Conservation (phyloP, 2,329 filamentous ascomycete genomes). For the Nemania sp. region DNA sequence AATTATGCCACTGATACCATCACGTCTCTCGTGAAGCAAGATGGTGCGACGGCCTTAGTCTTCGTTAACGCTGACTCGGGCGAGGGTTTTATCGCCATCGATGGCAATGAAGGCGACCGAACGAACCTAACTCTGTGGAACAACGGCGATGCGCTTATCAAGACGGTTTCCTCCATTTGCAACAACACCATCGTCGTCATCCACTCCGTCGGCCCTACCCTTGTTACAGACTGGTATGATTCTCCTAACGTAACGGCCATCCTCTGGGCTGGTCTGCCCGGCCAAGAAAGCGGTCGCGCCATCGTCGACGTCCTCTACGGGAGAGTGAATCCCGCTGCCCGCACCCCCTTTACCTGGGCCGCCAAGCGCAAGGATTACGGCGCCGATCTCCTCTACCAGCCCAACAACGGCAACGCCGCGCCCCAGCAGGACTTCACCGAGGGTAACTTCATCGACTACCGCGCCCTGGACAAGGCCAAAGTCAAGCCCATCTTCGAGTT, state of each 20-base stretch:
- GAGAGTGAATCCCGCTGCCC: constrained; percentile 74
- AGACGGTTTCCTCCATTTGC: constrained; percentile 76
- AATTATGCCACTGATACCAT: constrained; percentile 67
- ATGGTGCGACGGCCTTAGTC: constrained; percentile 75
- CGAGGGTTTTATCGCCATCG: constrained; percentile 83
- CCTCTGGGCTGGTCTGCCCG: constrained; percentile 79
- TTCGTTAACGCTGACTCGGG: constrained; percentile 89
- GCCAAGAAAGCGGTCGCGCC: constrained; percentile 81
- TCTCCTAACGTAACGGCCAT: constrained; percentile 83
- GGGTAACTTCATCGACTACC: constrained; percentile 82
- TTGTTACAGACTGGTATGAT: constrained; percentile 75
- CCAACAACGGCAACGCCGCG: constrained; percentile 68
- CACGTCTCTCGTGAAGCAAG: constrained; percentile 61
- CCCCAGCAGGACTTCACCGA: constrained; percentile 78
- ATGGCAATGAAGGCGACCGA: constrained; percentile 84
- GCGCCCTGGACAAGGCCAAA: constrained; percentile 70
- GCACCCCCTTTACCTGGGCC: constrained; percentile 82
- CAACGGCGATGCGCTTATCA: constrained; percentile 77
- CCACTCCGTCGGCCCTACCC: constrained; percentile 80
- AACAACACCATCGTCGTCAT: constrained; percentile 92
- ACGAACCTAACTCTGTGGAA: constrained; percentile 93
- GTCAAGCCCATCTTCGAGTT: constrained; percentile 78
- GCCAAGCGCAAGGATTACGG: constrained; percentile 69
- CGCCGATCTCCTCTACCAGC: constrained; percentile 66
- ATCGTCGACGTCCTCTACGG: constrained; percentile 86